Percentiles rank a stretch among this genome's conserved stretches.
Evolutionary conservation across 2,329 filamentous ascomycete species (phyloP).

Genomic region (Myriosclerotinia curreyana): DNA sequence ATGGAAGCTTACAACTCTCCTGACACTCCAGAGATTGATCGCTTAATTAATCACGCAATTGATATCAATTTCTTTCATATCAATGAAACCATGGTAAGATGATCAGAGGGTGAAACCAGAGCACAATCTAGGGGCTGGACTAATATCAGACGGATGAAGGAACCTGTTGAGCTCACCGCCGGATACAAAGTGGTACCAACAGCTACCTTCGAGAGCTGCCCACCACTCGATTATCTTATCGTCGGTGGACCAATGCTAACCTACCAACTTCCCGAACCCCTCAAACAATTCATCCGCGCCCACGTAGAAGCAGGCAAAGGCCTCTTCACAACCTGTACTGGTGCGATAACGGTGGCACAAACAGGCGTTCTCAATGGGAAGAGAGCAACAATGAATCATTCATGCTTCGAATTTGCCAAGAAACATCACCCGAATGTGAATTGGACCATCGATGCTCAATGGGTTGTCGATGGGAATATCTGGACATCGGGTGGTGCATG

Average conservation of each 20-base stretch:
- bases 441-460: conserved; percentile 45
- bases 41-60: conserved; percentile 26
- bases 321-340: conserved; percentile 43
- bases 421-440: conserved; percentile 43
- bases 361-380: conserved; percentile 45
- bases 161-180: conserved; percentile 27
- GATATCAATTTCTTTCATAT: conserved; percentile 34
- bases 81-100: conserved; percentile 27
- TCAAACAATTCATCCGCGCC: conserved; percentile 38
- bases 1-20: conserved; percentile 12
- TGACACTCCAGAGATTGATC: conserved; percentile 13
- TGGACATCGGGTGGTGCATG: conserved; percentile 48
- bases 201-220: conserved; percentile 38
- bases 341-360: conserved; percentile 37
- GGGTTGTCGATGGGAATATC: conserved; percentile 46
- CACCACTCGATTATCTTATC: conserved; percentile 42
- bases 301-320: conserved; percentile 42
- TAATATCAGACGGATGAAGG: neutral
- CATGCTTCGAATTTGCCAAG: conserved; percentile 36
- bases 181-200: conserved; percentile 27
- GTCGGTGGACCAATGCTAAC: conserved; percentile 39
- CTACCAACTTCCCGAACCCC: conserved; percentile 38
- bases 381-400: conserved; percentile 46
- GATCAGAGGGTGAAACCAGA: neutral
- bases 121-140: neutral